Conservation (phyloP, 495 filamentous ascomycete genomes). For the Durotheca rogersii region DNA sequence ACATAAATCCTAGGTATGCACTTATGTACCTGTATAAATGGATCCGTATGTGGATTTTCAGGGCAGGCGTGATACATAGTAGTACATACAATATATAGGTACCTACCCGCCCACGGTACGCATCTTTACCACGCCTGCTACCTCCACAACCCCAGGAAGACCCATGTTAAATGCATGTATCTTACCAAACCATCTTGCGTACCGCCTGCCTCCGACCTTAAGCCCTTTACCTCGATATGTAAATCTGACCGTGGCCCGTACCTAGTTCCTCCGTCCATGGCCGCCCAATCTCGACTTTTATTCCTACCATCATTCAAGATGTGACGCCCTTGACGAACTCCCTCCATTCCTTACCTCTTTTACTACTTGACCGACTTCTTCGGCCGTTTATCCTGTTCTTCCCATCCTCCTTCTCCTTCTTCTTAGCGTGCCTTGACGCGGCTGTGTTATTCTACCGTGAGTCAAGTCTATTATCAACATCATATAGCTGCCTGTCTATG, state of each 20-base stretch:
- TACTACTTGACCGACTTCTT: too few species aligned
- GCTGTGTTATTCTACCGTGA: slow-evolving; percentile 1
- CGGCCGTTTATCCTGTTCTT: too few species aligned
- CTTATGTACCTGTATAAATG: too few species aligned
- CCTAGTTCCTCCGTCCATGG: slow-evolving; percentile 15
- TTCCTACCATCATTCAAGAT: slow-evolving; percentile 14
- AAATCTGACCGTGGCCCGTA: slow-evolving; percentile 13
- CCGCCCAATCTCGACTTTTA: slow-evolving; percentile 19
- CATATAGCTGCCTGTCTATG: slow-evolving; percentile 1
- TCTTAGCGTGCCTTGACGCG: slow-evolving; percentile 6
- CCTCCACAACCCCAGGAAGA: too few species aligned
- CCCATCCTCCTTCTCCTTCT: slow-evolving; percentile 2
- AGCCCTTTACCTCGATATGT: slow-evolving; percentile 29
- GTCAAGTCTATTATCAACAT: background rate
- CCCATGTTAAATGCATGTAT: too few species aligned
- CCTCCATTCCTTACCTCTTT: background rate
- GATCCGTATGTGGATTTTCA: too few species aligned
- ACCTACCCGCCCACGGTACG: too few species aligned
- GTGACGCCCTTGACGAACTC: slow-evolving; percentile 6
- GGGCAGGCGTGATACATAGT: too few species aligned
- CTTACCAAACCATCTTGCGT: background rate
- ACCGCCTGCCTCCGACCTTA: background rate
- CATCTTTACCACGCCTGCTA: too few species aligned
- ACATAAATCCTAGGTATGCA: too few species aligned
- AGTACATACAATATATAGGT: too few species aligned